Percentiles rank a stretch among this genome's conserved stretches.
Conservation (phyloP, 352 stramenopile species). For the Pythium vanterpoolii region DNA sequence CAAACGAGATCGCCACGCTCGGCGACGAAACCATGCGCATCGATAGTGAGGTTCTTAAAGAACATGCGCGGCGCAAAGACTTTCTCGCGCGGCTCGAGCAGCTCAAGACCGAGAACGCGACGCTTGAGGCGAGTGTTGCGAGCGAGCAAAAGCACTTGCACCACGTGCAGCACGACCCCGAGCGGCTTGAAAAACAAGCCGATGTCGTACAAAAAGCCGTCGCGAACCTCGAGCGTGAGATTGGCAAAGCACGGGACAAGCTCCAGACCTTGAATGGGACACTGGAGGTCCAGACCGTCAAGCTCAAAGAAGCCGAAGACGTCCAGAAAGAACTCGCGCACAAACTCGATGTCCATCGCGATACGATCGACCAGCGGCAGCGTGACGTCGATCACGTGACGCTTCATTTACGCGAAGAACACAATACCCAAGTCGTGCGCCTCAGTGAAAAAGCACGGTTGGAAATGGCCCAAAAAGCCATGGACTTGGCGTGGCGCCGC, state of each 20-base stretch:
- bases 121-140: slow-evolving; percentile 40
- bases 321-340: slow-evolving; percentile 74
- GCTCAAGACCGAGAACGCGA: slow-evolving; percentile 56
- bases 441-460: slow-evolving; percentile 69
- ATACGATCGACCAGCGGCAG: slow-evolving; percentile 89
- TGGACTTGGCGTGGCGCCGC: slow-evolving; percentile 45
- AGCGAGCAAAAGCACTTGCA: slow-evolving; percentile 57
- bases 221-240: slow-evolving; percentile 62
- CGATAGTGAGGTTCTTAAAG: slow-evolving; percentile 69
- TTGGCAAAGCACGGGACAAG: slow-evolving; percentile 40
- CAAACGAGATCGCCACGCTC: slow-evolving; percentile 57
- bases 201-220: slow-evolving; percentile 84
- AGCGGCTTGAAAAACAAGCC: slow-evolving; percentile 82
- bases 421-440: slow-evolving; percentile 74
- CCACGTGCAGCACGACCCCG: slow-evolving; percentile 70
- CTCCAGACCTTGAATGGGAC: slow-evolving; percentile 35
- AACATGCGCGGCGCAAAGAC: slow-evolving; percentile 60
- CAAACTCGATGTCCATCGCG: slow-evolving; percentile 87
- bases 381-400: slow-evolving; percentile 89
- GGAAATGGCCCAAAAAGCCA: slow-evolving; percentile 54
- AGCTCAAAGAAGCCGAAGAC: slow-evolving; percentile 74
- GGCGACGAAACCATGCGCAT: slow-evolving; percentile 66
- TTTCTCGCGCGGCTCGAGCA: slow-evolving; percentile 58
- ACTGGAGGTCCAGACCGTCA: slow-evolving; percentile 40
- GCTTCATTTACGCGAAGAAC: slow-evolving; percentile 82